Evolutionary conservation across 768 basidiomycete species (phyloP).

Genomic region (Mycena metata): DNA sequence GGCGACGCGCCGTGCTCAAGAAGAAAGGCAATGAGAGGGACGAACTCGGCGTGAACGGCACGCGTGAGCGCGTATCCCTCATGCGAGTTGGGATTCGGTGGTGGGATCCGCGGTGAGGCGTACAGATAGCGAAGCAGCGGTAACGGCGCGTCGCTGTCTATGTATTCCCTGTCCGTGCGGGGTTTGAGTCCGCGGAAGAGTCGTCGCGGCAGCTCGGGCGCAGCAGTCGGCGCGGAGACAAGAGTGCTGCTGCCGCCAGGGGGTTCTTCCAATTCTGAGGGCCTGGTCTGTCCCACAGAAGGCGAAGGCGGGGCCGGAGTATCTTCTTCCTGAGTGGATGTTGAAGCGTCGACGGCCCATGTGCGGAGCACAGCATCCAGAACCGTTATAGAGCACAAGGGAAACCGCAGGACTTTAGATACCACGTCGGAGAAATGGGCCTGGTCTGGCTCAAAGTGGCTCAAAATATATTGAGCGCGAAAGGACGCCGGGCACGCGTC

Average conservation of each 20-base stretch:
- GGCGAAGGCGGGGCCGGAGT: constrained; percentile 1
- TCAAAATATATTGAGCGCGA: constrained; percentile 76
- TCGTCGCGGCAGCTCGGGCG: constrained; percentile 72
- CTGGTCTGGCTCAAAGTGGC: constrained; percentile 37
- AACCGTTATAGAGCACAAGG: constrained; percentile 69
- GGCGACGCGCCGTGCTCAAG: constrained; percentile 83
- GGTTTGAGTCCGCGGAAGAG: constrained; percentile 70
- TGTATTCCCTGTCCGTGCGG: constrained; percentile 53
- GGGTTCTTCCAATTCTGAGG: not conserved
- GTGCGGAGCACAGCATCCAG: constrained; percentile 57
- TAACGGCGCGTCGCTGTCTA: constrained; percentile 66
- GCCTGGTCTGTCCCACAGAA: constrained; percentile 17
- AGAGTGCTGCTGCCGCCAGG: constrained; percentile 24
- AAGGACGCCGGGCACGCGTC: constrained; percentile 67
- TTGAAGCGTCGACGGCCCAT: constrained; percentile 51
- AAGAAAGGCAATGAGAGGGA: constrained; percentile 77
- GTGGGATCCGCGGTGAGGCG: constrained; percentile 51
- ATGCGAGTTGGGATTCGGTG: constrained; percentile 73
- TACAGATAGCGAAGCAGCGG: constrained; percentile 76
- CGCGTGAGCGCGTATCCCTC: constrained; percentile 86
- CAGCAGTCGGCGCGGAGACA: not conserved
- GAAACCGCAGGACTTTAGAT: constrained; percentile 70
- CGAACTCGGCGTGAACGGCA: constrained; percentile 76
- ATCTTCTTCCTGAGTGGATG: constrained; percentile 22
- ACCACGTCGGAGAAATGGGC: constrained; percentile 49